phyloP scores from a whole-genome alignment of 2,329 filamentous ascomycete species.

The Fusarium sp. region DNA sequence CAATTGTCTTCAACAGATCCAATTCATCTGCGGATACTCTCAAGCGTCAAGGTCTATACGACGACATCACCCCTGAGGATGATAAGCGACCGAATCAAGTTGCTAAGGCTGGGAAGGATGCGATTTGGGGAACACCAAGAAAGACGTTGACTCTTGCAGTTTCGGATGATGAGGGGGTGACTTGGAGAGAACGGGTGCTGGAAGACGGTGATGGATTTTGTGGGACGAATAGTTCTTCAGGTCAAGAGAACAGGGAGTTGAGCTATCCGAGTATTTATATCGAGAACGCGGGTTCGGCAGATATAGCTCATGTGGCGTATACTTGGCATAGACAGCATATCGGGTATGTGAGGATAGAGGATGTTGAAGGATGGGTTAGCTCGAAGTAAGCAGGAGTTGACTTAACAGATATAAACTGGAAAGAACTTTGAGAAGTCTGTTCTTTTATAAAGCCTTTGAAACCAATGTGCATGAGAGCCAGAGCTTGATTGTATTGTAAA shows the following conservation, averaged over 20 bases:
- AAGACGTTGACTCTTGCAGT: conserved; percentile 50
- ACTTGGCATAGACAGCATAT: conserved; percentile 57
- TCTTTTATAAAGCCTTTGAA: no score
- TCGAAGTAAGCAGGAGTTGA: fast-evolving
- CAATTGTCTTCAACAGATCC: conserved; percentile 56
- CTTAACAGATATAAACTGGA: background rate
- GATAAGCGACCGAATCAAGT: conserved; percentile 55
- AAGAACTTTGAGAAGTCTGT: no score
- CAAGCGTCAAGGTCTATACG: conserved; percentile 55
- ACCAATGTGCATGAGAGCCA: no score
- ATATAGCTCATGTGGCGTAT: conserved; percentile 52
- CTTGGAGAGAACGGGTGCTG: conserved; percentile 53
- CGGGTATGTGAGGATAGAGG: conserved; percentile 50
- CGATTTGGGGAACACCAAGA: conserved; percentile 57
- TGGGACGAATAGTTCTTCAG: conserved; percentile 56
- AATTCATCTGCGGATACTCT: conserved; percentile 46
- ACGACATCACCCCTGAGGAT: conserved; percentile 55
- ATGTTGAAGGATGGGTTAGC: conserved; percentile 42
- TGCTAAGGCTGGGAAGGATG: conserved; percentile 49
- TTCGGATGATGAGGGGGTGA: conserved; percentile 50
- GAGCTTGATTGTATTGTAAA: no score
- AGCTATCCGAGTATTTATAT: conserved; percentile 56
- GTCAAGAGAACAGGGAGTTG: conserved; percentile 55
- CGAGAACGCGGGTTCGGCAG: conserved; percentile 26
- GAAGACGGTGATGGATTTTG: conserved; percentile 59